These are phyloP conservation scores for Mucuna pruriens DNA, from an alignment of 306 rosid genomes.

Conservation along the genomic window DNA sequence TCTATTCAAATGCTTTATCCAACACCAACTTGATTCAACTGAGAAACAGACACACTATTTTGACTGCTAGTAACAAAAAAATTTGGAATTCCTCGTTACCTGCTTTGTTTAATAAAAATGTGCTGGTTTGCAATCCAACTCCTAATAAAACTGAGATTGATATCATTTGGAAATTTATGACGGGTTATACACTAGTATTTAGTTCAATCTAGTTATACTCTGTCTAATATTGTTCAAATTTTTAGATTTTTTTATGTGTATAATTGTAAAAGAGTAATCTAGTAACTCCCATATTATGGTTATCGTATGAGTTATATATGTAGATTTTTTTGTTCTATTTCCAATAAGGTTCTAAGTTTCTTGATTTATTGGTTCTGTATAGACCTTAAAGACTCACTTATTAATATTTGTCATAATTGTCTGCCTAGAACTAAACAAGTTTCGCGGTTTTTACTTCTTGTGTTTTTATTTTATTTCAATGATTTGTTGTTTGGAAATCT, in stretches of 20 bases:
- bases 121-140: not conserved
- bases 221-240: not conserved
- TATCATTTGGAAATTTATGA: not conserved
- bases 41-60: not conserved
- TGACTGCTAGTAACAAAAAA: not conserved
- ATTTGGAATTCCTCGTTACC: not conserved
- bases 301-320: no score
- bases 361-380: not conserved
- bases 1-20: not conserved
- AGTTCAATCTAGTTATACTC: not conserved
- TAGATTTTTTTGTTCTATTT: not conserved
- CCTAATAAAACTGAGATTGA: not conserved
- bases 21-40: not conserved
- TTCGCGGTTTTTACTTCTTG: no score
- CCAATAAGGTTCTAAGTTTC: not conserved
- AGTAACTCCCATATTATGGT: not conserved
- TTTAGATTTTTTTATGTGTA: no score
- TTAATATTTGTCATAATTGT: not conserved
- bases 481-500: not conserved
- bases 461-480: not conserved
- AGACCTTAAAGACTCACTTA: slow-evolving; percentile 1
- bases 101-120: not conserved
- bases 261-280: no score
- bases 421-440: not conserved
- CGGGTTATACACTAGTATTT: not conserved